Evolutionary conservation across 1,284 basidiomycete species (phyloP), one percentile per base, ranked within the genome.

Genomic region (Boletus subluridellus): DNA sequence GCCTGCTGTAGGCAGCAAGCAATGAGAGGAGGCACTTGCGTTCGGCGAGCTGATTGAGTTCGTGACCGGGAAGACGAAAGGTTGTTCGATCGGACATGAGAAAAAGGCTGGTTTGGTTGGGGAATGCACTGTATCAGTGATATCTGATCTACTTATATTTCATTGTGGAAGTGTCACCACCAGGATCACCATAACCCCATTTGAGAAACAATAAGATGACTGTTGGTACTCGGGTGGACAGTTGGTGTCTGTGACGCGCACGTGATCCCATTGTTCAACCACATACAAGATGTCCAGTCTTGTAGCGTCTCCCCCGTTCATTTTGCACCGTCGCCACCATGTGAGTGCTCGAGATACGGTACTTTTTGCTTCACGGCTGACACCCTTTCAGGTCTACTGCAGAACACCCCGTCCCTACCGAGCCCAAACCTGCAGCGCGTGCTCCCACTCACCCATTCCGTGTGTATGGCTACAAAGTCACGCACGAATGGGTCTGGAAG

Each of bases 121-220:
- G 21, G 21, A 21, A 21, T 21, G 21, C 21, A 21, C 21, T 21
- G 21, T 21, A 21, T 21, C 21, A 21, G 21, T 21, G 21, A 21
- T 21, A 21, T 21, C 21, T 21, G 21, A 21, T 21, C 21, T 21
- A 21, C 21, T 21, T 21, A 21, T 21, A 21, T 21, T 21, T 21
- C 21, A 21, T 21, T 21, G 21, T 21, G 21, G 21, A 21, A 21
- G 21, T 21, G 21, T 21, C n/a, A n/a, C n/a, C n/a, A n/a, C n/a
- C 21, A 21, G 1, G 21, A 21, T 21, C 21, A 21, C 21, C 21
- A 21, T 21, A 21, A 21, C 21, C 21, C 21, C 21, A 21, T 21
- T 1, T 1, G 21, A 1, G 1, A 21, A 21, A 1, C 1, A 21
- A 21, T 1, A 1, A 21, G 21, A 21, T 1, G 1, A 21, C 1